Conservation (phyloP, 1,139 yeast genomes). For the Keqinozyma sinolaborantium region DNA sequence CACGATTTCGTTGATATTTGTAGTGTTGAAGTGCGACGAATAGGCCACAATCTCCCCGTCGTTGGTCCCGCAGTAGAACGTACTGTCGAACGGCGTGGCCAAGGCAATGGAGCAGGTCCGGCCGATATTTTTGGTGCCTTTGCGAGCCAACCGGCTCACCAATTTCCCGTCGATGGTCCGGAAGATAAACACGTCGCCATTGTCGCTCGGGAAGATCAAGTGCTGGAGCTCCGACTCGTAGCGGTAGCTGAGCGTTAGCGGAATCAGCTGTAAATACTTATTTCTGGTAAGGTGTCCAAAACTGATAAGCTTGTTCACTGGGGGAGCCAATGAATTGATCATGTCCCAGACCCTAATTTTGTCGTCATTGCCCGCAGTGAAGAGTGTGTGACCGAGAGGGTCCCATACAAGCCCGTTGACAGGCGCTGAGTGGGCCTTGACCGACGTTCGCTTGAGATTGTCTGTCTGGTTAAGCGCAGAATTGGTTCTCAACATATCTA, state of each 20-base stretch:
- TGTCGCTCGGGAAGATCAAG: constrained; percentile 72
- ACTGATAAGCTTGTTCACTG: constrained; percentile 60
- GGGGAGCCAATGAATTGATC: constrained; percentile 39
- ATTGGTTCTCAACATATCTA: constrained; percentile 49
- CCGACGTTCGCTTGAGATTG: constrained; percentile 31
- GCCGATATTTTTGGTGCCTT: constrained; percentile 27
- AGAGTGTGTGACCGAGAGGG: constrained; percentile 54
- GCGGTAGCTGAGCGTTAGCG: constrained; percentile 41
- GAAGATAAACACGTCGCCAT: constrained; percentile 69
- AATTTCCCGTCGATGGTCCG: constrained; percentile 63
- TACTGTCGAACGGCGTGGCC: constrained; percentile 40
- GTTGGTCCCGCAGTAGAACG: constrained; percentile 51
- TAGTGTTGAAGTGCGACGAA: constrained; percentile 36
- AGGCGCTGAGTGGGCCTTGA: constrained; percentile 69
- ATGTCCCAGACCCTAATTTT: constrained; percentile 75
- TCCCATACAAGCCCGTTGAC: constrained; percentile 77
- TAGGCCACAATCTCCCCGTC: constrained; percentile 57
- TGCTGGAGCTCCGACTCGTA: constrained; percentile 52
- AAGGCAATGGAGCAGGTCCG: constrained; percentile 51
- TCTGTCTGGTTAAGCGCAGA: constrained; percentile 13
- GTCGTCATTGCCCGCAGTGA: constrained; percentile 75
- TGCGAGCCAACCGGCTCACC: constrained; percentile 45
- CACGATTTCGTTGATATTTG: constrained; percentile 12
- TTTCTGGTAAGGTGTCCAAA: constrained; percentile 79
- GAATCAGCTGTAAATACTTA: constrained; percentile 48